Base-by-base conservation (phyloP, 345 rosid species). In the Acer negundo region DNA sequence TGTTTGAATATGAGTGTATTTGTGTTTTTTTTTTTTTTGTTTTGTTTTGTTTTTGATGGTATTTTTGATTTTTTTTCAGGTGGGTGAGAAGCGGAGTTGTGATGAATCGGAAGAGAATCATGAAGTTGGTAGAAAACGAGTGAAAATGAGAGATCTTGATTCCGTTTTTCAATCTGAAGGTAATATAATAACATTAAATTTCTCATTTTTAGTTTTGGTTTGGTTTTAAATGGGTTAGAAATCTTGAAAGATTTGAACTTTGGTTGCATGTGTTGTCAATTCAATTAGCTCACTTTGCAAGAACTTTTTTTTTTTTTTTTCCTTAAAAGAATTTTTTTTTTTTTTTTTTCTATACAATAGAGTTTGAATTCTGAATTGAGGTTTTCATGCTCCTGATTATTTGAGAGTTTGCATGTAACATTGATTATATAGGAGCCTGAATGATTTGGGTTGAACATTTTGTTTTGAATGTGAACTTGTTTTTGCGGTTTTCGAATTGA, bases 61-160 rank as follows among this genome's bases (percentile, higher is more conserved):
- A 2, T 28, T 28, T 59, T 62, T 42, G n/a, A n/a, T n/a, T 46
- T 0, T 42, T 49, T 10, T 46, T 7, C 49, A 46, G 69, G 58
- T 61, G 20, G 84, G 82, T 2, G 84, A 83, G 74, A 83, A 87
- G 77, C 80, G 83, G 62, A 70, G 80, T 47, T 70, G 35, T 70
- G 74, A 66, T 55, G 83, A 82, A 64, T 62, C 84, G 17, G 82
- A 80, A 62, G 72, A 78, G 65, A 76, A n/a, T 19, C 64, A 78
- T 20, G 85, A 82, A 17, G 67, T 56, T 55, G 69, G 49, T 20
- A 69, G 51, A 40, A 80, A 85, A 80, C 82, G 78, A 69, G 68
- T 69, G 58, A 85, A 85, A 80, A 70, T 70, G 80, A 75, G 81
- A 72, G 78, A 83, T 77, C 82, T 82, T 73, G 74, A 75, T 44